Evolutionary conservation across 2,329 filamentous ascomycete genomes (phyloP).

Genomic region (Fusarium liriodendri): DNA sequence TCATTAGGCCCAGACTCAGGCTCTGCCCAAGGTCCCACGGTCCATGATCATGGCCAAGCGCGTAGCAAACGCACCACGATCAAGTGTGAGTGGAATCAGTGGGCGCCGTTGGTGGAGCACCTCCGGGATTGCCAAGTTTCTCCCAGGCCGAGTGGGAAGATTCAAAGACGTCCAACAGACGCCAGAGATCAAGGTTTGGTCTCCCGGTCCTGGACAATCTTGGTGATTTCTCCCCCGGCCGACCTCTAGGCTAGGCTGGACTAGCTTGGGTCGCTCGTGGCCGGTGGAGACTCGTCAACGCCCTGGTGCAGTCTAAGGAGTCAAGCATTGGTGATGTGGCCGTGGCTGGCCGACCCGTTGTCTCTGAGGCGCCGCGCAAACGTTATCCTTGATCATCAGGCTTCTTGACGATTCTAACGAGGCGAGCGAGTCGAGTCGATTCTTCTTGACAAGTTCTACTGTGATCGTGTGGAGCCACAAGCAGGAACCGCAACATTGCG

Average conservation of each 20-base stretch:
- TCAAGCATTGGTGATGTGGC: constrained; percentile 32
- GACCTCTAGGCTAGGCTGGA: background rate
- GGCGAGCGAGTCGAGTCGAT: background rate
- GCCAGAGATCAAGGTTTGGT: constrained; percentile 38
- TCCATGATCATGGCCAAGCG: constrained; percentile 30
- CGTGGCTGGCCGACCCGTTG: constrained; percentile 22
- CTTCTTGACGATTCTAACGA: background rate
- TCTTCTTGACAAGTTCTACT: background rate
- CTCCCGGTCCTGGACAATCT: constrained; percentile 28
- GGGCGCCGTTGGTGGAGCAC: constrained; percentile 29
- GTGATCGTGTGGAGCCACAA: constrained; percentile 16
- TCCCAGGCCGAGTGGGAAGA: constrained; percentile 24
- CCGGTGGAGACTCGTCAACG: constrained; percentile 33
- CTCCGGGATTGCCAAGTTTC: constrained; percentile 26
- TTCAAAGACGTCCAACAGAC: constrained; percentile 19
- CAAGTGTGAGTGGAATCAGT: constrained; percentile 39
- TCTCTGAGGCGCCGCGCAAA: constrained; percentile 8
- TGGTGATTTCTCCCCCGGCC: constrained; percentile 17
- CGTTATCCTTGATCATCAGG: background rate
- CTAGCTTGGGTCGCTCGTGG: constrained; percentile 33
- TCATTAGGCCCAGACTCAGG: constrained; percentile 16
- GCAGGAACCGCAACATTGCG: constrained; percentile 35
- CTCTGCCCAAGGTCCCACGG: constrained; percentile 19
- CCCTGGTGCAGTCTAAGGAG: constrained; percentile 16
- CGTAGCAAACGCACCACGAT: constrained; percentile 35